phyloP scores from a whole-genome alignment of 2,329 filamentous ascomycete genomes.

The Helminthosporium solani region DNA sequence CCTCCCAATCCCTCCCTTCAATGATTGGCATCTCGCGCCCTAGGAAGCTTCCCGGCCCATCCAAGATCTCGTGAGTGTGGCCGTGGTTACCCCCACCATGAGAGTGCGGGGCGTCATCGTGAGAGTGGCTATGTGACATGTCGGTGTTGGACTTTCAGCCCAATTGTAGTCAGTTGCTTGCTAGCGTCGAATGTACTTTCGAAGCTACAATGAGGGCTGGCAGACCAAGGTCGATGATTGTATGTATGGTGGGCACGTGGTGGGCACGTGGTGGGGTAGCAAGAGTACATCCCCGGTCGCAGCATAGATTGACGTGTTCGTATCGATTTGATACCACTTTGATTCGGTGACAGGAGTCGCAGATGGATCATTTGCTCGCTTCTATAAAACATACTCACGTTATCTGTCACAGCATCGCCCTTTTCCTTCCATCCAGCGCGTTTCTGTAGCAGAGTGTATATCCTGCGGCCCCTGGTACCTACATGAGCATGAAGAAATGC shows the following conservation, averaged over 20 bases:
- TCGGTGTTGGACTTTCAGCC: neutral
- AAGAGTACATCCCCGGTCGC: too few species aligned
- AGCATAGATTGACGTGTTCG: too few species aligned
- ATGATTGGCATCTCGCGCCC: slow-evolving; percentile 91
- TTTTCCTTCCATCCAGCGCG: neutral
- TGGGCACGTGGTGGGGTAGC: too few species aligned
- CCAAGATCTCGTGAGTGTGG: slow-evolving; percentile 92
- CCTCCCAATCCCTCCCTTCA: slow-evolving; percentile 82
- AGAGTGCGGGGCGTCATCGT: slow-evolving; percentile 49
- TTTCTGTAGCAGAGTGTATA: neutral
- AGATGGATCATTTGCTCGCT: neutral
- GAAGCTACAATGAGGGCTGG: too few species aligned
- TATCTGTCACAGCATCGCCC: neutral
- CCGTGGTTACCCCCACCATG: slow-evolving; percentile 69
- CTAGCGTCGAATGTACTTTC: too few species aligned
- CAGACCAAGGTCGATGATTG: too few species aligned
- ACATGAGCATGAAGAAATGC: slow-evolving; percentile 8
- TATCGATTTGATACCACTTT: too few species aligned
- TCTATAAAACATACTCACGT: neutral
- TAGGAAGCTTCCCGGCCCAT: slow-evolving; percentile 86
- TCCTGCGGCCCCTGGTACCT: neutral
- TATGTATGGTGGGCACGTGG: too few species aligned
- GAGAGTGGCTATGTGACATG: slow-evolving; percentile 39
- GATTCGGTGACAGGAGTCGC: neutral
- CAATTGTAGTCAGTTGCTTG: too few species aligned